Evolutionary conservation across 805 yeast genomes (phyloP).

Genomic region (Candida fluviatilis): DNA sequence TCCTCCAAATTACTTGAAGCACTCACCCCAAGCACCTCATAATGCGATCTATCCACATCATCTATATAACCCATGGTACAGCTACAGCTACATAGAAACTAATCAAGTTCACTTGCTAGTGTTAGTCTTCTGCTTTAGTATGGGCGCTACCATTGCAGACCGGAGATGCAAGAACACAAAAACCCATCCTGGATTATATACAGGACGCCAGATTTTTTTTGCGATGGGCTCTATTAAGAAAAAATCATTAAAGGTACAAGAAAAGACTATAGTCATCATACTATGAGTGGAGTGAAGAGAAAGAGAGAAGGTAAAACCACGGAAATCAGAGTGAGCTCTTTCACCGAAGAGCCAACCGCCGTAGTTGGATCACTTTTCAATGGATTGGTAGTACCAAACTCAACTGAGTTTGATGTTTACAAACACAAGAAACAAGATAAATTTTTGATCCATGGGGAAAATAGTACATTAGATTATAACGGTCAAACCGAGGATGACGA

Average conservation of each 20-base stretch:
- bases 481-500: slow-evolving; percentile 43
- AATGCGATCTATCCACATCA: slow-evolving; percentile 28
- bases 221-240: neutral
- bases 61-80: slow-evolving; percentile 5
- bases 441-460: slow-evolving; percentile 72
- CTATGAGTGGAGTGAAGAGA: slow-evolving; percentile 16
- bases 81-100: too few species aligned
- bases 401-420: slow-evolving; percentile 61
- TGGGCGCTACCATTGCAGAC: neutral
- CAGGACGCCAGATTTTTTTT: neutral
- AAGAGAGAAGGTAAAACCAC: slow-evolving; percentile 23
- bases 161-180: neutral
- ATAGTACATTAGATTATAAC: slow-evolving; percentile 64
- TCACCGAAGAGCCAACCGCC: slow-evolving; percentile 43
- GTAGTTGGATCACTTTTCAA: slow-evolving; percentile 75
- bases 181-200: neutral
- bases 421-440: slow-evolving; percentile 41
- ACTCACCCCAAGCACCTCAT: slow-evolving; percentile 54
- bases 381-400: slow-evolving; percentile 61
- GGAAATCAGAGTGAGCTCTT: slow-evolving; percentile 36
- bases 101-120: too few species aligned
- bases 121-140: neutral
- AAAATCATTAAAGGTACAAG: neutral
- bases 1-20: slow-evolving; percentile 32
- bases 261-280: too few species aligned